A percentile compares a stretch with the other conserved stretches of the same genome.
Conservation (phyloP, 495 filamentous ascomycete species). For the Penicillium desertorum region DNA sequence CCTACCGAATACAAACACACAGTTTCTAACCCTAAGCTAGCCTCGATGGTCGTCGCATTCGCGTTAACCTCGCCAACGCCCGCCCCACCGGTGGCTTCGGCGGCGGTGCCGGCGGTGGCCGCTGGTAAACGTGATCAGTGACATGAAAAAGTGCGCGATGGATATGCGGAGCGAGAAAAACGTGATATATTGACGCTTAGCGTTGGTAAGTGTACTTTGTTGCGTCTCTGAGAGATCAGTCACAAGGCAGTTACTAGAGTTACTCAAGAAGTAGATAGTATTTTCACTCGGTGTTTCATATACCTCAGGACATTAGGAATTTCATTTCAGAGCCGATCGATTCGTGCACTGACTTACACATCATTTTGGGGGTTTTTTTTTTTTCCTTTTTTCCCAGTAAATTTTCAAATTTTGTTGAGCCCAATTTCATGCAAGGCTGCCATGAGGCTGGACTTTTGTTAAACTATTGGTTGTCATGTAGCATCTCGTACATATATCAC, state of each 20-base stretch:
- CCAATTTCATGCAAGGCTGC: background rate
- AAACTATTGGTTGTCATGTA: background rate
- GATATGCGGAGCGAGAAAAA: constrained; percentile 3
- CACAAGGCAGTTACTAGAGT: constrained; percentile 2
- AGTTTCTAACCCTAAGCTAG: constrained; percentile 6
- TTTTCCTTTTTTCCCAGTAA: background rate
- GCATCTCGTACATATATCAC: background rate
- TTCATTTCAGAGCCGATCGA: constrained; percentile 2
- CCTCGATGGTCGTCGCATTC: constrained; percentile 19
- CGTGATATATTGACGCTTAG: constrained; percentile 14
- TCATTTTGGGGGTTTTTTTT: background rate
- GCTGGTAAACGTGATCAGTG: constrained; percentile 9
- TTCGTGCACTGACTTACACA: constrained; percentile 2
- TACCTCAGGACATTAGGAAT: constrained; percentile 11
- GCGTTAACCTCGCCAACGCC: constrained; percentile 19
- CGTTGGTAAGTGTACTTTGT: constrained; percentile 1
- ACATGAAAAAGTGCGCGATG: constrained; percentile 1
- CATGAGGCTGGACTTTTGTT: background rate
- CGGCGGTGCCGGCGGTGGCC: constrained; percentile 7
- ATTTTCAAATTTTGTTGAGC: background rate
- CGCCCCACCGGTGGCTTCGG: constrained; percentile 6
- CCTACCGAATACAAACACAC: background rate
- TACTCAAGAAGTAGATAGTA: constrained; percentile 9
- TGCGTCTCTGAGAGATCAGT: background rate
- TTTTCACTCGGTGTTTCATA: constrained; percentile 11